Base-by-base conservation (phyloP, 441 rosid genomes). In the Euphorbia schlechtendalii region DNA sequence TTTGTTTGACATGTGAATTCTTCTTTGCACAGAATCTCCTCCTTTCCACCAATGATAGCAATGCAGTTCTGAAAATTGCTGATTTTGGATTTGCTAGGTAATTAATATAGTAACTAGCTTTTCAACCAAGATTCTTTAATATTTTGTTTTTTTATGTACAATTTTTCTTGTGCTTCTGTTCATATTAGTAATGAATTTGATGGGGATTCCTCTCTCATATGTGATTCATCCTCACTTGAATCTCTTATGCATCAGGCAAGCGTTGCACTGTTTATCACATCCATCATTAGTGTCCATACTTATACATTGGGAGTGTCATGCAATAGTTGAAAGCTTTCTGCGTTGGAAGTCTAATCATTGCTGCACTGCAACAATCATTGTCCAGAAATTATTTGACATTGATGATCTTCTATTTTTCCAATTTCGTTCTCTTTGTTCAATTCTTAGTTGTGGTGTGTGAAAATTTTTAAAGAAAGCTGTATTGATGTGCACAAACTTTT, bases 61-160 rank as follows among this genome's bases (percentile, higher is more conserved):
- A 71, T 70, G 86, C 92, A 62, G 78, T 76, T 72, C 73, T 94
- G 76, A 94, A 89, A 90, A 91, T 94, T 70, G 98, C 99, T 5
- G 99, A 94, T 78, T 94, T 94, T 81, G 99, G 99, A 77, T 94
- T 94, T 82, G 99, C 99, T 55, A 89, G 99, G 99, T 91, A 61
- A 46, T 69, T 21, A 53, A 45, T 8, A 15, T 43, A 8, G 24
- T 62, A 17, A 53, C 41, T 49, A 56, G 67, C 32, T 12, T 55
- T 20, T 12, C 11, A 30, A 58, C 34, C 6, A 2, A 32, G 3
- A 2, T 3, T 32, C 34, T 32, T 32, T 32, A 32, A 32, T 32
- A 14, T 10, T 59, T 55, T 25, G 10, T 21, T 10, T 21, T 20
- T 15, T 7, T 14, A 9, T 30, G 21, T 22, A 38, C 17, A 21